Conservation (phyloP, 2,329 filamentous ascomycete species). For the Venturia asperata region DNA sequence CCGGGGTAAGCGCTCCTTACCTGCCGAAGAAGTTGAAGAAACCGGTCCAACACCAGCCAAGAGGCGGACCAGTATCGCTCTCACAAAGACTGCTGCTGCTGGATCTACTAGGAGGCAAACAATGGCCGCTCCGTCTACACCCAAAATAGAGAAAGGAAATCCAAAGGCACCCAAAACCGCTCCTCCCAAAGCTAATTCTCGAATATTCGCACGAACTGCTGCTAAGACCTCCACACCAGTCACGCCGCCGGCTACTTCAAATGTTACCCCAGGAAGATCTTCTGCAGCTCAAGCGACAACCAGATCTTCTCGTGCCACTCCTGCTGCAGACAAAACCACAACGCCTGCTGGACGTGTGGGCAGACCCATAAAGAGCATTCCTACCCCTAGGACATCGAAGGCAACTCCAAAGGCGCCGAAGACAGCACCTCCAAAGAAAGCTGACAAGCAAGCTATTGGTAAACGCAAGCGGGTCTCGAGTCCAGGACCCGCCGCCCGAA, state of each 20-base stretch:
- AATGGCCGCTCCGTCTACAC: slow-evolving; percentile 10
- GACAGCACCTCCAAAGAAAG: slow-evolving; percentile 20
- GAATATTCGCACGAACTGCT: background rate
- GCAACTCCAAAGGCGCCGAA: slow-evolving; percentile 23
- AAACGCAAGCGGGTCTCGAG: slow-evolving; percentile 18
- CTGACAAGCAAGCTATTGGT: slow-evolving; percentile 11
- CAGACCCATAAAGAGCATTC: background rate
- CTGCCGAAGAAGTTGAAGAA: slow-evolving; percentile 9
- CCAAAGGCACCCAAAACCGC: slow-evolving; percentile 17
- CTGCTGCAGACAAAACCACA: slow-evolving; percentile 4
- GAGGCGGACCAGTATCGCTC: background rate
- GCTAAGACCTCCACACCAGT: background rate
- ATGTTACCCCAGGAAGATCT: background rate
- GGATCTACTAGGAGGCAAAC: slow-evolving; percentile 14
- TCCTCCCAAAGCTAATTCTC: slow-evolving; percentile 10
- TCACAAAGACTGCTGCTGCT: background rate
- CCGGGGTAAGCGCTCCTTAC: slow-evolving; percentile 11
- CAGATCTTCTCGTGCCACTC: slow-evolving; percentile 6
- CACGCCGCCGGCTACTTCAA: background rate
- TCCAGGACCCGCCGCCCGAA: slow-evolving; percentile 15
- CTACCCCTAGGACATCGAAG: slow-evolving; percentile 20
- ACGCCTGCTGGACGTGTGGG: slow-evolving; percentile 5
- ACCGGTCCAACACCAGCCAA: slow-evolving; percentile 13
- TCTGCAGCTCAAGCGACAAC: slow-evolving; percentile 8
- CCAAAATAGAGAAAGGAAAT: background rate